These are phyloP conservation scores for Ilex aquifolium DNA, from an alignment of 257 asterid species.

Conservation along the genomic window DNA sequence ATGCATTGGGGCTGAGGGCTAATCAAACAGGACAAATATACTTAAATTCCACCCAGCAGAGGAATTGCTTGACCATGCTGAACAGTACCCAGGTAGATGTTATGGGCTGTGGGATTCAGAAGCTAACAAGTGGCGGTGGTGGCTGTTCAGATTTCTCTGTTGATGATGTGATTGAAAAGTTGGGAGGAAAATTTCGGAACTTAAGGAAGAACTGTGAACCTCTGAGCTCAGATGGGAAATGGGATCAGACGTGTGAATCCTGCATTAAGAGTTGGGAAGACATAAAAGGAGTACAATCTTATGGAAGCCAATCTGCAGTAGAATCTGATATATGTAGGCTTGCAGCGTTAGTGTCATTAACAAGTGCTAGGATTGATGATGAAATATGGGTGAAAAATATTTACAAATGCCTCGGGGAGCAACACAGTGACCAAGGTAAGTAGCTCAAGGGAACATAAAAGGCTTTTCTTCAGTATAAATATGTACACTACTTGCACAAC, in stretches of 20 bases:
- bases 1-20: not conserved
- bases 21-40: not conserved
- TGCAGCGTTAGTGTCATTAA: not conserved
- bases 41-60: not conserved
- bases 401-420: conserved; percentile 9
- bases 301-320: not conserved
- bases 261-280: conserved; percentile 11
- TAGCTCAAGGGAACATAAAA: not conserved
- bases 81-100: not conserved
- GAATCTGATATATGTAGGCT: not conserved
- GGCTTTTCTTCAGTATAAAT: too few species aligned
- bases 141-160: not conserved
- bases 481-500: too few species aligned
- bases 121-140: not conserved
- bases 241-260: conserved; percentile 6
- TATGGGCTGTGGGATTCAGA: not conserved
- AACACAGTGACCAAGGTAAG: not conserved
- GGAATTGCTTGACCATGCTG: not conserved
- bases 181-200: not conserved
- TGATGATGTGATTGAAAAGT: not conserved
- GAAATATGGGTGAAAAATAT: conserved; percentile 1
- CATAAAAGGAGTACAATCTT: not conserved
- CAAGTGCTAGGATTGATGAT: conserved; percentile 10
- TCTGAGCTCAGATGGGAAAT: not conserved
- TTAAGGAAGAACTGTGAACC: not conserved